Conservation (phyloP, 768 basidiomycete species). For the Agaricus subrufescens region DNA sequence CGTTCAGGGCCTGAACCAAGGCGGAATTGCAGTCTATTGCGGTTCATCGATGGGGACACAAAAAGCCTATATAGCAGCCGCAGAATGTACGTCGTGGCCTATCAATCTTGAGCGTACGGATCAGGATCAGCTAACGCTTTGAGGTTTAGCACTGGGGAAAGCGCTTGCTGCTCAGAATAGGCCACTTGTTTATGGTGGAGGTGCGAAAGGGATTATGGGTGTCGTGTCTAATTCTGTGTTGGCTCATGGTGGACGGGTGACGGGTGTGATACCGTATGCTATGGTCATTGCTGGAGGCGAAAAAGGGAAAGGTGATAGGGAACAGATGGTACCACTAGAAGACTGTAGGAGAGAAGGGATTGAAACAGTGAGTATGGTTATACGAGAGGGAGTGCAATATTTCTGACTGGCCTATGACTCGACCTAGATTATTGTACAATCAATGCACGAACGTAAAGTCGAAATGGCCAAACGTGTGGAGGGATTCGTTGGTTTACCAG, state of each 20-base stretch:
- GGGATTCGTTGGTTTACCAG: constrained; percentile 87
- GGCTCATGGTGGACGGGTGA: constrained; percentile 64
- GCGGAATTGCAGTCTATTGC: constrained; percentile 77
- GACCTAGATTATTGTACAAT: constrained; percentile 60
- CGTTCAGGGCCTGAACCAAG: neutral
- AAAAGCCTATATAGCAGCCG: constrained; percentile 61
- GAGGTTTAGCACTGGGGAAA: constrained; percentile 56
- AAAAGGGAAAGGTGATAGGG: constrained; percentile 37
- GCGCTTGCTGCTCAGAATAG: constrained; percentile 60
- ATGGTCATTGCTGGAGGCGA: constrained; percentile 68
- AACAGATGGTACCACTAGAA: constrained; percentile 18
- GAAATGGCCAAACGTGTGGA: constrained; percentile 81
- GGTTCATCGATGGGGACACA: constrained; percentile 68
- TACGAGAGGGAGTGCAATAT: constrained; percentile 1
- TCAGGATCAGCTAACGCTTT: neutral
- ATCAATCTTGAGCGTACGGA: constrained; percentile 9
- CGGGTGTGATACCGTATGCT: constrained; percentile 75
- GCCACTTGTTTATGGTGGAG: constrained; percentile 85
- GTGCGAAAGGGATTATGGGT: constrained; percentile 83
- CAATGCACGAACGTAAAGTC: constrained; percentile 87
- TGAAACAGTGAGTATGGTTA: constrained; percentile 22
- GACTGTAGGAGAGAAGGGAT: constrained; percentile 22
- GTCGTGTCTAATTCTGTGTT: constrained; percentile 63
- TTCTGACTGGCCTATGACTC: too few species aligned
- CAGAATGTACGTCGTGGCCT: constrained; percentile 47